Evolutionary conservation across 192 early-diverging fungal genomes (phyloP).

Genomic region (Backusella luteola): DNA sequence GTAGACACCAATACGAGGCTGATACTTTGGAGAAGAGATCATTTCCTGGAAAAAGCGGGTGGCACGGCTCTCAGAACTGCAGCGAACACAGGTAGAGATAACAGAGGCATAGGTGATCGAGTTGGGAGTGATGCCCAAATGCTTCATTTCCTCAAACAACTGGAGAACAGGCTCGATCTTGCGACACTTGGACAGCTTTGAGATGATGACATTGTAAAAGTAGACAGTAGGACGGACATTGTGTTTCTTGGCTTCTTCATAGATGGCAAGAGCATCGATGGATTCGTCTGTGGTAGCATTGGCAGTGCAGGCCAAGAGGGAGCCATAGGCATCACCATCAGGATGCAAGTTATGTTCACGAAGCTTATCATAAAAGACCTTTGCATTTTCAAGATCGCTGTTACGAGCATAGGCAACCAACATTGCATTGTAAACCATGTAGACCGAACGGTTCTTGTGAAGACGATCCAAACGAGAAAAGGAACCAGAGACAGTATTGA

Average conservation of each 20-base stretch:
- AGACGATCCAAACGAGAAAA: neutral
- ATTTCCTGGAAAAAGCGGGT: constrained; percentile 47
- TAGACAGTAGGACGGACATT: constrained; percentile 50
- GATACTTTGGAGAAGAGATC: constrained; percentile 41
- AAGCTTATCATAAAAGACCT: constrained; percentile 44
- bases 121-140: constrained; percentile 45
- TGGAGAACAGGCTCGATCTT: constrained; percentile 47
- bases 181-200: constrained; percentile 53
- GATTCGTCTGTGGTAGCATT: constrained; percentile 48
- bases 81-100: constrained; percentile 56
- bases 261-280: constrained; percentile 44
- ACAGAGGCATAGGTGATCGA: constrained; percentile 55
- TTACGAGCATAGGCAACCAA: constrained; percentile 46
- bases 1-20: constrained; percentile 53
- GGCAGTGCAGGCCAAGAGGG: constrained; percentile 42
- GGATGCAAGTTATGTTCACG: constrained; percentile 15
- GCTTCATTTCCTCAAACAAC: constrained; percentile 56
- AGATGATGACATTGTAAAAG: constrained; percentile 60
- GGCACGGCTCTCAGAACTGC: constrained; percentile 46
- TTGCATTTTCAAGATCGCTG: constrained; percentile 41
- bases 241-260: constrained; percentile 51
- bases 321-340: constrained; percentile 52
- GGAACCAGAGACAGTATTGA: constrained; percentile 3
- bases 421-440: constrained; percentile 38
- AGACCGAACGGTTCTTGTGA: neutral